Evolutionary conservation across 495 filamentous ascomycete genomes (phyloP), one percentile per base, ranked within the genome.

Genomic region (Elasticomyces elasticus): DNA sequence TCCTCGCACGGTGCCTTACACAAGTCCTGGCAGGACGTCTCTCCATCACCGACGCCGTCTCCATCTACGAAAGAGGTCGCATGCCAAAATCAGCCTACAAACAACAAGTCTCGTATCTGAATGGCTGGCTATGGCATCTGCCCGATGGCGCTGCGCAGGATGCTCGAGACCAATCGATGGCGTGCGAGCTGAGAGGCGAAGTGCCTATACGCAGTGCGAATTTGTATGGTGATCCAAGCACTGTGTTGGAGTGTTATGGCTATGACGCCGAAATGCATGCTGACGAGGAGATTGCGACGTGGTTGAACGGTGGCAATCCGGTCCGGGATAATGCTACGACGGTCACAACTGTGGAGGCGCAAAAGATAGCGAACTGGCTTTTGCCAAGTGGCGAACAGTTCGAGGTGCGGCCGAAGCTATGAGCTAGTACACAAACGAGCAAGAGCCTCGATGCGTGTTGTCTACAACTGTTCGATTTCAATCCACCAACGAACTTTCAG

Each of bases 281-380:
- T 1, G 59, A 62, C 23, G 35, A 52, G 7, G 64, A 59, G 40
- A 53, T 68, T 22, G 43, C 49, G 10, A 51, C 49, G 9, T 61
- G 19, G 22, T 40, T 61, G 17, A 57, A 65, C 22, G 42, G 23
- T 26, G 46, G 52, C 23, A 54, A 48, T 20, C 38, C 33, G 24
- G 38, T 52, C 2, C 30, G 42, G 26, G 52, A 66, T 56, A 43
- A 23, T 12, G 43, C 42, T 30, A 63, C 62, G 20, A 58, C 56
- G 11, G 33, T 62, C 2, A 50, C 41, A 54, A 52, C 46, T 43
- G 12, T 44, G 22, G 19, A 60, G 12, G 66, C 64, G 22, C 56
- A 68, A 10, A 62, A 60, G 38, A 60, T 60, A 45, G 52, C 66
- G 48, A 64, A 68, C 37, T 69, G 64, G 64, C 64, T 64, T 51